phyloP scores from a whole-genome alignment of 352 stramenopile species.

The Globisporangium okanoganense region DNA sequence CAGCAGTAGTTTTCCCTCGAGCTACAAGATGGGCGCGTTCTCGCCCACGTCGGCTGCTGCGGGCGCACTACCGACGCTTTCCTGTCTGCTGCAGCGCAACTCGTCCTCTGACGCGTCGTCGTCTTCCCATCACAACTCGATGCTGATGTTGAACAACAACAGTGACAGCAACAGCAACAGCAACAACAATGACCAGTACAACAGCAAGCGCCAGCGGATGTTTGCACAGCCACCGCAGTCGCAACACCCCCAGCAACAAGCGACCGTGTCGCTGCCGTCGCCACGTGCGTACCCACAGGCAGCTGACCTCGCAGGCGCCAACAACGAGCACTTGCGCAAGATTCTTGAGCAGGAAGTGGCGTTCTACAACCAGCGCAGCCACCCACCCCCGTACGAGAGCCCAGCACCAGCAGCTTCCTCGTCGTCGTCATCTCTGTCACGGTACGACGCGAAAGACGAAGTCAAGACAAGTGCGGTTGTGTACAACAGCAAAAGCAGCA shows the following conservation, averaged over 20 bases:
- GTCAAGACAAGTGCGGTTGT: neutral
- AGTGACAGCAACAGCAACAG: neutral
- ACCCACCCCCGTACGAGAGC: neutral
- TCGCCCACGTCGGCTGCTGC: neutral
- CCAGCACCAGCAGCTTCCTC: neutral
- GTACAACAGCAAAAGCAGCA: neutral
- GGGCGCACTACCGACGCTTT: slow-evolving; percentile 12
- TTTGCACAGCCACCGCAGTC: slow-evolving; percentile 4
- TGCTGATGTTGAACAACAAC: neutral
- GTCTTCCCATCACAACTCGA: neutral
- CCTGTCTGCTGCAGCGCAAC: slow-evolving; percentile 17
- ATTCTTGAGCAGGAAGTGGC: slow-evolving; percentile 18
- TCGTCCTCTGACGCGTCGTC: slow-evolving; percentile 1
- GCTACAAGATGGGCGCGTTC: neutral
- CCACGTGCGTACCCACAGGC: neutral
- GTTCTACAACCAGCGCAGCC: slow-evolving; percentile 15
- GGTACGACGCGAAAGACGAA: neutral
- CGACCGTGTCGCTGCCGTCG: neutral
- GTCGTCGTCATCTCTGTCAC: neutral
- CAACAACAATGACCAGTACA: neutral
- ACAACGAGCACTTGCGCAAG: slow-evolving; percentile 15
- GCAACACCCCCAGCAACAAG: neutral
- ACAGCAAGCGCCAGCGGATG: slow-evolving; percentile 15
- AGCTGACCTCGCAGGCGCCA: neutral
- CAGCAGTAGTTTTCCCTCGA: neutral